Conservation (phyloP, 2,329 filamentous ascomycete genomes). For the Penicillium digitatum region DNA sequence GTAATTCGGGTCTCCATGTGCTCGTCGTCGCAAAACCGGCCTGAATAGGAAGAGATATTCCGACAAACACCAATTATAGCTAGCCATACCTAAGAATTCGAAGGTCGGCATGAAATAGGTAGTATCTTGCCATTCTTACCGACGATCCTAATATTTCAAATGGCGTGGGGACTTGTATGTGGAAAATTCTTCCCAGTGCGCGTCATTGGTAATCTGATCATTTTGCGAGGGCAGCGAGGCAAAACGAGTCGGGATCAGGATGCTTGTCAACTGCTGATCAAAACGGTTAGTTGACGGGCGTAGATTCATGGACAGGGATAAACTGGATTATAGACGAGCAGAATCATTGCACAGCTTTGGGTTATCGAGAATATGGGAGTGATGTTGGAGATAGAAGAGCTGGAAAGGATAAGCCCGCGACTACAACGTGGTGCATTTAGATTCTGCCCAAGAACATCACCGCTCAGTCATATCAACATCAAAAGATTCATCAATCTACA, state of each 20-base stretch:
- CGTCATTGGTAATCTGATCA: not conserved
- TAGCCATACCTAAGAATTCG: not conserved
- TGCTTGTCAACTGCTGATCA: not conserved
- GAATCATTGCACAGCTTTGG: not conserved
- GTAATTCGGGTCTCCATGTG: not conserved
- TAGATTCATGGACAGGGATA: not conserved
- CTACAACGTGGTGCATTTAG: not conserved
- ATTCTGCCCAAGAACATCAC: not conserved
- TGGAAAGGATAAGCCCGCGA: not conserved
- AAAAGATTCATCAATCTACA: not conserved
- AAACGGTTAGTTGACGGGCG: not conserved
- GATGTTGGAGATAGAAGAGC: not conserved
- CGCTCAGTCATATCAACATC: not conserved
- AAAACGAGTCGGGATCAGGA: not conserved
- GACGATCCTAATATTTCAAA: conserved; percentile 5
- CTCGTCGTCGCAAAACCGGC: not conserved
- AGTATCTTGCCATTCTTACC: conserved; percentile 2
- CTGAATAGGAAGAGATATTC: conserved; percentile 3
- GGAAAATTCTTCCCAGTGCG: not conserved
- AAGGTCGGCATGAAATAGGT: not conserved
- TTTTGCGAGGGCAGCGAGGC: not conserved
- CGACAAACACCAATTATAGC: not conserved
- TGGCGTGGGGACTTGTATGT: not conserved
- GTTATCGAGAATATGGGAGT: not conserved
- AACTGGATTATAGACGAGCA: not conserved